These are phyloP conservation scores for Macrotyloma uniflorum DNA, from an alignment of 306 rosid species.

Conservation along the genomic window DNA sequence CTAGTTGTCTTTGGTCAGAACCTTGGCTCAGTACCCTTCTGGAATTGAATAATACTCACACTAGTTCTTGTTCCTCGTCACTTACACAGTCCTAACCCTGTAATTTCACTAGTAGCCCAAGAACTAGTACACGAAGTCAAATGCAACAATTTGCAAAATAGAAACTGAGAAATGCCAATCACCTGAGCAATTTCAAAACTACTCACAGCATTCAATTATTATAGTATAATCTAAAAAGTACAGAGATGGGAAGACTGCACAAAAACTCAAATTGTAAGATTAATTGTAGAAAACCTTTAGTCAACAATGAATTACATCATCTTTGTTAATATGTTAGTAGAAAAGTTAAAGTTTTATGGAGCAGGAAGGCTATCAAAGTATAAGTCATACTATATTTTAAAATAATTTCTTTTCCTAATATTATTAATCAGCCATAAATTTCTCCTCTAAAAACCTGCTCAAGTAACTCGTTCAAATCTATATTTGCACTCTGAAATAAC, in stretches of 20 bases:
- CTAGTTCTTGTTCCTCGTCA: not conserved
- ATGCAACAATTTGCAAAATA: not conserved
- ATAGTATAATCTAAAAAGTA: not conserved
- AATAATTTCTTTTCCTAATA: not conserved
- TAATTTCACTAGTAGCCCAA: not conserved
- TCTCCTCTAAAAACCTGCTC: not conserved
- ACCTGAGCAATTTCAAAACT: not conserved
- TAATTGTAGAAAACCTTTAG: not conserved
- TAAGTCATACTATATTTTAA: not conserved
- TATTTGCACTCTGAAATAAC: not conserved
- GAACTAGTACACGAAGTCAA: not conserved
- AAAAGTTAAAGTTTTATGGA: not conserved
- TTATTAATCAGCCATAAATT: not conserved
- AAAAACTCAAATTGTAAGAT: not conserved
- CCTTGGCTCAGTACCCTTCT: not conserved
- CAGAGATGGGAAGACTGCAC: not conserved
- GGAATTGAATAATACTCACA: not conserved
- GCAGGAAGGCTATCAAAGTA: not conserved
- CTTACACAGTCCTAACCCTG: not conserved
- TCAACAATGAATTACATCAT: not conserved
- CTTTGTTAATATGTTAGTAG: not conserved
- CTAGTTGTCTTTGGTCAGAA: not conserved
- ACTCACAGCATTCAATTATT: not conserved
- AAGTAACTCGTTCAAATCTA: not conserved
- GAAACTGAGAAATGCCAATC: not conserved